Percentiles rank a stretch among this genome's conserved stretches.
phyloP scores from a whole-genome alignment of 257 asterid genomes.

The Avicennia marina region DNA sequence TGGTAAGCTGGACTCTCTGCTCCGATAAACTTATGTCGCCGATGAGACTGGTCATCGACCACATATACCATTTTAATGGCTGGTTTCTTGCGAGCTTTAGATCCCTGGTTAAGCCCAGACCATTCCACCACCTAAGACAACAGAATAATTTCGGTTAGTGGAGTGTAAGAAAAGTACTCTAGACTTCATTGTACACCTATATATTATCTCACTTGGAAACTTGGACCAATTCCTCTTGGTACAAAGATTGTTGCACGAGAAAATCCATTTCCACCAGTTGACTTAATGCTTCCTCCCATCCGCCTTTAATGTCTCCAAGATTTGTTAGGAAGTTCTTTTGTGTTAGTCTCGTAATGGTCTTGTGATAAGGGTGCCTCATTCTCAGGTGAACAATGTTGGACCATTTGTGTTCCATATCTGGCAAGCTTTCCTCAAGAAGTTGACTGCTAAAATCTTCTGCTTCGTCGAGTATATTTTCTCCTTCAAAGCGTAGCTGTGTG shows the following conservation, averaged over 20 bases:
- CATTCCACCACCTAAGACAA: slow-evolving; percentile 45
- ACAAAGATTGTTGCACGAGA: slow-evolving; percentile 14
- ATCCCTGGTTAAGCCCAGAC: slow-evolving; percentile 25
- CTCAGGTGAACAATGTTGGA: slow-evolving; percentile 15
- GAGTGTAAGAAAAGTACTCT: not conserved
- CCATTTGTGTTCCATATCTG: not conserved
- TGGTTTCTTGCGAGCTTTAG: slow-evolving; percentile 31
- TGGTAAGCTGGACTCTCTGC: slow-evolving; percentile 26
- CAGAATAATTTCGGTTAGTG: not conserved
- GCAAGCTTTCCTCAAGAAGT: not conserved
- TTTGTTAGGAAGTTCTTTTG: not conserved
- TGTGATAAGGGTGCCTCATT: slow-evolving; percentile 39
- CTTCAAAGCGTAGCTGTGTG: slow-evolving; percentile 37
- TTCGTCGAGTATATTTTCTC: slow-evolving; percentile 41
- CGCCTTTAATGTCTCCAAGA: not conserved
- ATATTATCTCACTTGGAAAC: slow-evolving; percentile 33
- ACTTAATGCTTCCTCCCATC: slow-evolving; percentile 21
- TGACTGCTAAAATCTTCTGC: slow-evolving; percentile 31
- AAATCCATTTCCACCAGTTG: slow-evolving; percentile 32
- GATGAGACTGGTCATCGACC: slow-evolving; percentile 25
- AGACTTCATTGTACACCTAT: not conserved
- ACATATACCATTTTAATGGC: slow-evolving; percentile 34
- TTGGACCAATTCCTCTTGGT: slow-evolving; percentile 28
- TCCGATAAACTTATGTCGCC: slow-evolving; percentile 17
- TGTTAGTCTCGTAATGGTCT: slow-evolving; percentile 25